Conservation (phyloP, 1,284 basidiomycete species). For the Taiwanofungus camphoratus region DNA sequence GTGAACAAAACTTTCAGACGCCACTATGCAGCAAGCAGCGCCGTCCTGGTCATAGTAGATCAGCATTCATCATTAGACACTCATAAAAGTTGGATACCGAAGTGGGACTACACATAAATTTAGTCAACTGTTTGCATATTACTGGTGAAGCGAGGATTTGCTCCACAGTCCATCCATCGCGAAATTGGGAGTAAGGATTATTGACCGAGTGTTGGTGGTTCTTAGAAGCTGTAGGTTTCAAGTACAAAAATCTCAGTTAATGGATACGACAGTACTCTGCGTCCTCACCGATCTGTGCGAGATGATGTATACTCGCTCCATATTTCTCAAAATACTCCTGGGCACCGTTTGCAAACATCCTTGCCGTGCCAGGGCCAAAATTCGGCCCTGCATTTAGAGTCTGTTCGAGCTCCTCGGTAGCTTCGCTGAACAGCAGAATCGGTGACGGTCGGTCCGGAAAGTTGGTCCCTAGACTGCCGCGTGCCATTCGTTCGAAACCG, state of each 20-base stretch:
- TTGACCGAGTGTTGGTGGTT: slow-evolving; percentile 80
- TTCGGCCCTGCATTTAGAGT: slow-evolving; percentile 48
- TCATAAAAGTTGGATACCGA: slow-evolving; percentile 37
- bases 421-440: slow-evolving; percentile 39
- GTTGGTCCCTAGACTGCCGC: slow-evolving; percentile 66
- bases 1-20: slow-evolving; percentile 79
- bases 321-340: slow-evolving; percentile 76
- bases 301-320: slow-evolving; percentile 62
- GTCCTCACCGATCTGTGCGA: slow-evolving; percentile 69
- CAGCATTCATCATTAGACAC: background rate
- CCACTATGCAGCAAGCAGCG: slow-evolving; percentile 72
- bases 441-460: slow-evolving; percentile 70
- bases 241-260: background rate
- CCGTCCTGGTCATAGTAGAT: slow-evolving; percentile 46
- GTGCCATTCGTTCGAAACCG: slow-evolving; percentile 85
- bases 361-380: slow-evolving; percentile 64
- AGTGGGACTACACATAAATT: slow-evolving; percentile 87
- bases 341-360: slow-evolving; percentile 76
- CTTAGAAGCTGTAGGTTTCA: slow-evolving; percentile 56
- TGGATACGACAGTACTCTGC: background rate
- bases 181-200: slow-evolving; percentile 86
- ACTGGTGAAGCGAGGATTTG: slow-evolving; percentile 61
- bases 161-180: slow-evolving; percentile 67
- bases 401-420: slow-evolving; percentile 48
- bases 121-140: slow-evolving; percentile 73